Evolutionary conservation across 495 filamentous ascomycete species (phyloP), one percentile per base, ranked within the genome.

Genomic region (Tuber microsphaerosporum): DNA sequence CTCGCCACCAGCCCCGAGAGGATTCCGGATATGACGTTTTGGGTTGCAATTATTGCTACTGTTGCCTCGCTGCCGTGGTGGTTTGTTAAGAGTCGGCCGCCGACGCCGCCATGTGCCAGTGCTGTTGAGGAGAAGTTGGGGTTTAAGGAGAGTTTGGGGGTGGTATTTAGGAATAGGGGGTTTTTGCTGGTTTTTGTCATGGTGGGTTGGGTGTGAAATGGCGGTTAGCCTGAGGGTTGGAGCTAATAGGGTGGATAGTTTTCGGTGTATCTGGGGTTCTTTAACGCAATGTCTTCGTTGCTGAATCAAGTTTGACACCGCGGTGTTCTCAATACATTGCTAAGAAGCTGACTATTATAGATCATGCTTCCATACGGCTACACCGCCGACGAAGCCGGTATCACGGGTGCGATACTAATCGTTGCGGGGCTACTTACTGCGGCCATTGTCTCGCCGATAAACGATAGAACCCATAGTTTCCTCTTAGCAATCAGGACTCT

Each of bases 351-450:
- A 41, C 17, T 26, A 16, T 5, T 8, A 45, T 17, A 79, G 82
- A 92, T 98, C 83, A 88, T 98, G 74, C 84, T 88, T 12, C 95
- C 95, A 0, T 92, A 97, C 85, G 89, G 87, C 77, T 97, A 90
- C 87, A 87, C 85, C 73, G 91, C 94, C 83, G 90, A 90, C 68
- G 87, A 97, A 61, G 92, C 94, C 56, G 95, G 95, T 71, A 92
- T 97, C 83, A 92, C 91, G 19, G 95, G 95, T 76, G 95, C 92
- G 1, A 83, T 96, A 41, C 87, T 98, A n/a, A 98, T 99, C 82
- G 85, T 97, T 71, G 90, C 94, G 74, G 95, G 95, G 34, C 89
- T 99, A 14, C 85, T 97, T 48, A 77, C 87, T 42, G 86, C 93
- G 2, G 95, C 94, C 19, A 85, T 97, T 75, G 85, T 89, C 4